A percentile compares a stretch with the other conserved stretches of the same genome.
Conservation (phyloP, 1,139 yeast genomes). For the Kodamaea ohmeri region DNA sequence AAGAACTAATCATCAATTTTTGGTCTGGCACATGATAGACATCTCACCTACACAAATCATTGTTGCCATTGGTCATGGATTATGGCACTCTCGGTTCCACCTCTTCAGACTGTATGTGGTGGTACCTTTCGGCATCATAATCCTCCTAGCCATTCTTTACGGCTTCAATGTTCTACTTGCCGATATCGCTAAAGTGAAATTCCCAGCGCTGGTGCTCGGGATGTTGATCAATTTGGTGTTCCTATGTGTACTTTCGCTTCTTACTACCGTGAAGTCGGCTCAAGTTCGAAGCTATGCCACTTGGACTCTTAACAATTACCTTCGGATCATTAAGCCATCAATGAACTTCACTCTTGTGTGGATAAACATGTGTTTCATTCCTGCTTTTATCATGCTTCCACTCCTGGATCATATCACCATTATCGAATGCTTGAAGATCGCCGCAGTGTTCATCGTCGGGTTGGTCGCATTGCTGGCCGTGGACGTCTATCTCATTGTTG, state of each 20-base stretch:
- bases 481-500: conserved; percentile 38
- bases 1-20: no score
- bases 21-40: no score
- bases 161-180: conserved; percentile 58
- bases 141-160: conserved; percentile 47
- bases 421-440: conserved; percentile 68
- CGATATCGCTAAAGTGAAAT: conserved; percentile 48
- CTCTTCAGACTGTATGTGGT: conserved; percentile 33
- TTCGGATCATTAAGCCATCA: conserved; percentile 56
- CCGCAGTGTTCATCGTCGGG: conserved; percentile 69
- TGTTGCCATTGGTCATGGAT: conserved; percentile 23
- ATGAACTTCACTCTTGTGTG: conserved; percentile 70
- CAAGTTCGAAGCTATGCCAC: conserved; percentile 8
- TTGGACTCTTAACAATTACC: conserved; percentile 39
- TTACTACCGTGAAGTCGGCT: conserved; percentile 10
- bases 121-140: conserved; percentile 37
- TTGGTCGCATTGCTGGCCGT: conserved; percentile 51
- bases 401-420: conserved; percentile 61
- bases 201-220: conserved; percentile 76
- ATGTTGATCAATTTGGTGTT: conserved; percentile 61
- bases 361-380: conserved; percentile 78
- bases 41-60: conserved; percentile 11
- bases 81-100: conserved; percentile 32
- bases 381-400: conserved; percentile 72
- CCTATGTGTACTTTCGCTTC: conserved; percentile 32